A percentile compares a stretch with the other conserved stretches of the same genome.
These are phyloP conservation scores for Chrysoporthe cubensis DNA, from an alignment of 2,329 filamentous ascomycete genomes.

Conservation along the genomic window DNA sequence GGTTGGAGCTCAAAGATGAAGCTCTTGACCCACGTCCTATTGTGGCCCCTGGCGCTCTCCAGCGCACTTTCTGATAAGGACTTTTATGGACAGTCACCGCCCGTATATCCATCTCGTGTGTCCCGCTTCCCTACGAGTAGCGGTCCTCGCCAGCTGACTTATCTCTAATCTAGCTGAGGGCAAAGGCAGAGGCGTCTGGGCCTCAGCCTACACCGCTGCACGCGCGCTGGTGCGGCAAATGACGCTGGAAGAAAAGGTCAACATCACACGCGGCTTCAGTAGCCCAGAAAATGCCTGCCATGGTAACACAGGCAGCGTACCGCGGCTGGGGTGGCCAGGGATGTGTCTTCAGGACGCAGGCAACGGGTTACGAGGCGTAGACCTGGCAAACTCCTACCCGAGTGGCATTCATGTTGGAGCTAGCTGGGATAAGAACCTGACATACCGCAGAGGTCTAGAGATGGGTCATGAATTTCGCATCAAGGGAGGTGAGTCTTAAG, in stretches of 20 bases:
- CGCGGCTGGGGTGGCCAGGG: slow-evolving; percentile 50
- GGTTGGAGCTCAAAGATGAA: slow-evolving; percentile 8
- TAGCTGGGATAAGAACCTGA: slow-evolving; percentile 58
- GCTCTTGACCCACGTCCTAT: not conserved
- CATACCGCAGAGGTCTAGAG: slow-evolving; percentile 53
- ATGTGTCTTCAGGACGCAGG: slow-evolving; percentile 55
- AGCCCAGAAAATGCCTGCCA: slow-evolving; percentile 54
- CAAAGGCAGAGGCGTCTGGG: slow-evolving; percentile 50
- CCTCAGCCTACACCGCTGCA: slow-evolving; percentile 61
- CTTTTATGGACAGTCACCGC: slow-evolving; percentile 28
- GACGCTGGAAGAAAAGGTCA: slow-evolving; percentile 68
- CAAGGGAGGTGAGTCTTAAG: slow-evolving; percentile 46
- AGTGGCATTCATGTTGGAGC: slow-evolving; percentile 53
- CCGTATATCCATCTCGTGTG: slow-evolving; percentile 32
- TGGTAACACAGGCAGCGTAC: slow-evolving; percentile 51
- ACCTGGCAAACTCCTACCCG: slow-evolving; percentile 53
- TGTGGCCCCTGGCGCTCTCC: slow-evolving; percentile 2
- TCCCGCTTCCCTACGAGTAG: not conserved
- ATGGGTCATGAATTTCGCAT: slow-evolving; percentile 62
- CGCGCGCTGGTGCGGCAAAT: slow-evolving; percentile 60
- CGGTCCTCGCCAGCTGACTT: not conserved
- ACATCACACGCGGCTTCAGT: slow-evolving; percentile 48
- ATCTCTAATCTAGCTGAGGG: slow-evolving; percentile 30
- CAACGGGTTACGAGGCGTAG: slow-evolving; percentile 52
- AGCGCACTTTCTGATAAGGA: slow-evolving; percentile 20